Percentiles rank a stretch among this genome's conserved stretches.
phyloP scores from a whole-genome alignment of 257 asterid species.

The Eucommia ulmoides region DNA sequence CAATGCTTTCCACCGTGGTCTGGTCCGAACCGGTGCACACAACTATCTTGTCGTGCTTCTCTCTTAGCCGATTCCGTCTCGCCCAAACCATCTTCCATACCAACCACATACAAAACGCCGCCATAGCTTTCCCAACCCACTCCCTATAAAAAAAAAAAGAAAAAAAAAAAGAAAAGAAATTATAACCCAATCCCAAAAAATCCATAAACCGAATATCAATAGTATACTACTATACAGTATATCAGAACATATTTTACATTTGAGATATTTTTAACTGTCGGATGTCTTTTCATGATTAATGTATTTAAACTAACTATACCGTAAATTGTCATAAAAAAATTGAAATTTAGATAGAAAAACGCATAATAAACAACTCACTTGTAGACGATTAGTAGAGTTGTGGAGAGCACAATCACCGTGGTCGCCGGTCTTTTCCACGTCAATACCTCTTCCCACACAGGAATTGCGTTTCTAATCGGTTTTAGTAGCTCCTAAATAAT shows the following conservation, averaged over 20 bases:
- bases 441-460: conserved; percentile 25
- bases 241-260: background rate
- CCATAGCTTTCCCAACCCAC: conserved; percentile 59
- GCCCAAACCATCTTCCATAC: conserved; percentile 36
- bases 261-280: no score
- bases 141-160: conserved; percentile 36
- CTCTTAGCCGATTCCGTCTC: conserved; percentile 18
- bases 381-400: conserved; percentile 37
- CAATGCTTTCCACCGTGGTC: conserved; percentile 60
- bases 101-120: conserved; percentile 35
- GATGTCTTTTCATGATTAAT: no score
- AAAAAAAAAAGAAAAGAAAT: no score
- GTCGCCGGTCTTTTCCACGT: conserved; percentile 55
- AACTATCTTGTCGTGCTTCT: conserved; percentile 34
- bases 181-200: background rate
- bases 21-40: conserved; percentile 50
- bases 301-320: no score
- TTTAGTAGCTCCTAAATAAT: conserved; percentile 43
- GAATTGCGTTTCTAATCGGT: conserved; percentile 26
- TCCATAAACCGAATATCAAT: background rate
- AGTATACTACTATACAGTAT: background rate
- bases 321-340: background rate
- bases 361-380: conserved; percentile 35
- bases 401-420: conserved; percentile 22
- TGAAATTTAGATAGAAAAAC: background rate